These are phyloP conservation scores for Phlyctochytrium arcticum DNA, from an alignment of 192 early-diverging fungal genomes.

Conservation along the genomic window DNA sequence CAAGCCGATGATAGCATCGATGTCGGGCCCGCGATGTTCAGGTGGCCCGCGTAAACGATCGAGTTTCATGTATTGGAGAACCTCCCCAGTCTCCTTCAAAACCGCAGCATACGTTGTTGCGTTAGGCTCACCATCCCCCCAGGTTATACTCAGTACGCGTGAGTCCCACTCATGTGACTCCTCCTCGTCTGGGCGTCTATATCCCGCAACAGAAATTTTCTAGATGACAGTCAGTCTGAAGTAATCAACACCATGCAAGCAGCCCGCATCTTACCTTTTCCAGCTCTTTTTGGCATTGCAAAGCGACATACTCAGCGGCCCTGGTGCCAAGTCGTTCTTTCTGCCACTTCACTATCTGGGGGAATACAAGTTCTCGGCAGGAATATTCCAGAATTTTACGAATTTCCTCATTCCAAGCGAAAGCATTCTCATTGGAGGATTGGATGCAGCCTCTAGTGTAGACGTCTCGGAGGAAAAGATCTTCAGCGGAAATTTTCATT, in stretches of 20 bases:
- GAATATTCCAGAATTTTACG: conserved; percentile 56
- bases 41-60: conserved; percentile 44
- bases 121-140: conserved; percentile 64
- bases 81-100: conserved; percentile 72
- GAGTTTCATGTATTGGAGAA: conserved; percentile 60
- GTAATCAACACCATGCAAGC: conserved; percentile 10
- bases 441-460: conserved; percentile 55
- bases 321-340: conserved; percentile 68
- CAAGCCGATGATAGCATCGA: conserved; percentile 3
- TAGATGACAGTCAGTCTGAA: conserved; percentile 12
- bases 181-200: conserved; percentile 30
- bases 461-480: conserved; percentile 46
- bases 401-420: conserved; percentile 78
- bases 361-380: conserved; percentile 64
- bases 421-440: conserved; percentile 52
- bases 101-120: conserved; percentile 59
- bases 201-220: conserved; percentile 66
- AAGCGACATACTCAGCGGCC: conserved; percentile 67
- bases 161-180: conserved; percentile 42
- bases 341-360: conserved; percentile 68
- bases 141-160: conserved; percentile 64
- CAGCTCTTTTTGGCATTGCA: conserved; percentile 57
- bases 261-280: conserved; percentile 39
- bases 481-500: conserved; percentile 53
- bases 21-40: conserved; percentile 17